Percentiles rank a stretch among this genome's conserved stretches.
phyloP scores from a whole-genome alignment of 768 basidiomycete genomes.

The Kockovaella imperatae region DNA sequence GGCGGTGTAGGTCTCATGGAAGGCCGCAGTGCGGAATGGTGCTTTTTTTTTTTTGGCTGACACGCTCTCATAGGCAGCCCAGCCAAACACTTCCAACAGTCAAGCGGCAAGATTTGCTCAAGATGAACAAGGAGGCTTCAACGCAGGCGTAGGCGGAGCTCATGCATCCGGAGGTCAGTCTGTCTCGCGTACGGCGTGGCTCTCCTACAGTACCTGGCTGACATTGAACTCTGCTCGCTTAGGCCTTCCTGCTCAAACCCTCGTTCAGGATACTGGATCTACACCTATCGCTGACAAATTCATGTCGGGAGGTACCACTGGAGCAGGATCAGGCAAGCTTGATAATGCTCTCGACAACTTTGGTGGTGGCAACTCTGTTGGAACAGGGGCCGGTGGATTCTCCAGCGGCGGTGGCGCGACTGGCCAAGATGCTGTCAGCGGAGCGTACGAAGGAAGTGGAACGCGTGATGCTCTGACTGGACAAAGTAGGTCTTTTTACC shows the following conservation, averaged over 20 bases:
- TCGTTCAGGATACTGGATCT: no score
- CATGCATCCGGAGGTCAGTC: conserved; percentile 31
- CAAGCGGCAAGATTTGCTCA: conserved; percentile 13
- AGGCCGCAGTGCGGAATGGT: not conserved
- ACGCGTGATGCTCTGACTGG: conserved; percentile 31
- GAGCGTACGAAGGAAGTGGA: conserved; percentile 29
- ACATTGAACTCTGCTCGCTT: not conserved
- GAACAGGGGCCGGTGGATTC: no score
- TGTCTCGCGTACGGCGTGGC: not conserved
- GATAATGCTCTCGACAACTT: not conserved
- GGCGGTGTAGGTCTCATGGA: conserved; percentile 23
- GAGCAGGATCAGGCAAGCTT: conserved; percentile 4
- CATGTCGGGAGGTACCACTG: conserved; percentile 5
- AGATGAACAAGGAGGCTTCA: conserved; percentile 22
- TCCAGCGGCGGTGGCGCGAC: not conserved
- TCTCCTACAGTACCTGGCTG: not conserved
- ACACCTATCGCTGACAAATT: conserved; percentile 27
- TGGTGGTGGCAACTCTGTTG: no score
- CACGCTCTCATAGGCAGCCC: conserved; percentile 5
- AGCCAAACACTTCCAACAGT: conserved; percentile 17
- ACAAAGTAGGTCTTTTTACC: conserved; percentile 26
- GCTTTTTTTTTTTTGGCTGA: not conserved
- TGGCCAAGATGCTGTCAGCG: conserved; percentile 23
- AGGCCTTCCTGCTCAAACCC: conserved; percentile 7
- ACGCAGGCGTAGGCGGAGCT: conserved; percentile 25